Evolutionary conservation across 306 rosid genomes (phyloP), one percentile per base, ranked within the genome.

Genomic region (Vicia faba): DNA sequence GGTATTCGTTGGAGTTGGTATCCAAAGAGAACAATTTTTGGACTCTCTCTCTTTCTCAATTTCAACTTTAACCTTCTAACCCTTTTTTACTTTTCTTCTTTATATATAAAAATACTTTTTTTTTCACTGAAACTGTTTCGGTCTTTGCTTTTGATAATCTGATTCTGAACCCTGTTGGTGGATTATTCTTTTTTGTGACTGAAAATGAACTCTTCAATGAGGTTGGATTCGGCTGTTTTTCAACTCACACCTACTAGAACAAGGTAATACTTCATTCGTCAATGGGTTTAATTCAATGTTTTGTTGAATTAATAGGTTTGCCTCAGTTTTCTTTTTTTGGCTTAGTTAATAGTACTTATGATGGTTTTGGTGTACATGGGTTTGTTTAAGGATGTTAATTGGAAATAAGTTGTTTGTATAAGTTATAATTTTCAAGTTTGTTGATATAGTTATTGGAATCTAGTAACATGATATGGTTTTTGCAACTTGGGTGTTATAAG

Each of bases 171-270:
- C 62, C 64, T 36, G 46, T 68, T 78, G 43, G 58, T 61, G 40
- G 77, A 38, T 77, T 64, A 64, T 39, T 56, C n/a, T 23, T 25
- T 11, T 25, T 72, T 19, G 11, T 64, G 60, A 62, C 67, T 12
- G 88, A 90, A 71, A 18, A 88, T 95, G 99, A 88, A 76, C 78
- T 66, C 96, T 60, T 90, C 95, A 36, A 76, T 80, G 66, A 80
- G 79, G 81, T 80, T 95, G 59, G 97, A 95, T 82, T 90, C 87
- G 31, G 97, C 82, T 60, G 73, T 89, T 66, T 95, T 95, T 83
- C 99, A 90, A 78, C 96, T 95, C 82, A 88, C 97, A 12, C 97
- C 99, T 57, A 95, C 99, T 73, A 82, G 97, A 80, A 95, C 99
- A 41, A 90, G 99, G 99, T 80, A 39, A 10, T 25, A 31, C 16